Evolutionary conservation across 352 stramenopile species (phyloP).

Genomic region (Globisporangium cylindrosporum): DNA sequence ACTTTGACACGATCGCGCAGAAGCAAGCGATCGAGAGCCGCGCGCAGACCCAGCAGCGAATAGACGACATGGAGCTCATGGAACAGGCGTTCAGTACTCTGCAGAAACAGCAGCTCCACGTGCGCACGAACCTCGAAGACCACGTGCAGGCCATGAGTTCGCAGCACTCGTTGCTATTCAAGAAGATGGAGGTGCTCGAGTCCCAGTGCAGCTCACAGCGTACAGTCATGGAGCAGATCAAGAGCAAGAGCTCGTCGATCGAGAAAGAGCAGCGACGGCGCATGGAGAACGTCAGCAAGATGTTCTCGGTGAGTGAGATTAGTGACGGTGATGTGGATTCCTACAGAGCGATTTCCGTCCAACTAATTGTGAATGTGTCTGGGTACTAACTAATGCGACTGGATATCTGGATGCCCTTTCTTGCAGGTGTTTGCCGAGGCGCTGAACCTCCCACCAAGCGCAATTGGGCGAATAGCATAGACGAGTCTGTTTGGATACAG

Average conservation of each 20-base stretch:
- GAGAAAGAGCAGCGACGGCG: conserved; percentile 67
- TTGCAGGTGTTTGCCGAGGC: conserved; percentile 66
- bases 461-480: conserved; percentile 24
- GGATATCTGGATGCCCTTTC: not conserved
- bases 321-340: not conserved
- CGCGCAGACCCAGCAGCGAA: conserved; percentile 46
- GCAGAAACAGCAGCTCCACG: conserved; percentile 62
- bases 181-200: conserved; percentile 65
- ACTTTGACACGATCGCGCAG: conserved; percentile 44
- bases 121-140: conserved; percentile 51
- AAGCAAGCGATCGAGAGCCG: conserved; percentile 41
- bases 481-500: not conserved
- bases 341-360: not conserved
- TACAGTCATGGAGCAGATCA: conserved; percentile 42
- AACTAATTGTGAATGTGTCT: not conserved
- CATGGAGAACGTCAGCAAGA: conserved; percentile 77
- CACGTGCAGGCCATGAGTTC: conserved; percentile 38
- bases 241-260: conserved; percentile 44
- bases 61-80: conserved; percentile 73
- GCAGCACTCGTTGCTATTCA: conserved; percentile 38
- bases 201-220: conserved; percentile 33
- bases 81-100: conserved; percentile 66
- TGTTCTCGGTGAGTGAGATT: conserved; percentile 53
- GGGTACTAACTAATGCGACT: not conserved
- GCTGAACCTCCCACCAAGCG: conserved; percentile 50